Percentiles rank a stretch among this genome's conserved stretches.
These are phyloP conservation scores for Tetrapyrgos nigripes DNA, from an alignment of 1,284 basidiomycete species.

Conservation along the genomic window DNA sequence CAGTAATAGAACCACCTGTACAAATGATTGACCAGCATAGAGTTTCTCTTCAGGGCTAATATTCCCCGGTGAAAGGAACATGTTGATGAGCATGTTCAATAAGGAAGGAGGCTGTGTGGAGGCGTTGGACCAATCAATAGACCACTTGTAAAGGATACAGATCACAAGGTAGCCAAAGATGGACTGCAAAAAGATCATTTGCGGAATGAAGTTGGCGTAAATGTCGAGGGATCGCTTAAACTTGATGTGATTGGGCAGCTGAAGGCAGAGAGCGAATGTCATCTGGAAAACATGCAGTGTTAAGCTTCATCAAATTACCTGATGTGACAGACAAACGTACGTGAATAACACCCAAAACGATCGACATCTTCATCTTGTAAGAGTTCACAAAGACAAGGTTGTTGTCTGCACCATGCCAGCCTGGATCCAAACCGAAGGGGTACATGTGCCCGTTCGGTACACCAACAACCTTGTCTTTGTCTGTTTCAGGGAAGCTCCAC, in stretches of 20 bases:
- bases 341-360: constrained; percentile 96
- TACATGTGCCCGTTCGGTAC: constrained; percentile 75
- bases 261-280: constrained; percentile 96
- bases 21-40: constrained; percentile 87
- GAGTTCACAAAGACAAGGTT: constrained; percentile 95
- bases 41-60: constrained; percentile 78
- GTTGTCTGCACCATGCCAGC: constrained; percentile 96
- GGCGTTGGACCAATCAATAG: constrained; percentile 86
- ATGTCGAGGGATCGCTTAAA: constrained; percentile 90
- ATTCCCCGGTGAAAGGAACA: constrained; percentile 90
- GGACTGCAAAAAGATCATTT: constrained; percentile 96
- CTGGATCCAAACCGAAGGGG: constrained; percentile 94
- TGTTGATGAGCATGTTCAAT: constrained; percentile 94
- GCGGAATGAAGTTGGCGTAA: constrained; percentile 95
- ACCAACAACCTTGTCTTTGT: constrained; percentile 55
- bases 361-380: constrained; percentile 99
- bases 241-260: constrained; percentile 94
- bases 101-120: constrained; percentile 84
- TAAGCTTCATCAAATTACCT: constrained; percentile 12
- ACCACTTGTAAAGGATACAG: constrained; percentile 98
- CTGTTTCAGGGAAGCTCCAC: constrained; percentile 78
- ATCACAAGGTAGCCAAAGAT: constrained; percentile 97
- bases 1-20: constrained; percentile 85
- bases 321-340: constrained; percentile 54
- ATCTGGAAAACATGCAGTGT: constrained; percentile 61